phyloP scores from a whole-genome alignment of 2,329 filamentous ascomycete species.

The Sclerotinia spermophila region DNA sequence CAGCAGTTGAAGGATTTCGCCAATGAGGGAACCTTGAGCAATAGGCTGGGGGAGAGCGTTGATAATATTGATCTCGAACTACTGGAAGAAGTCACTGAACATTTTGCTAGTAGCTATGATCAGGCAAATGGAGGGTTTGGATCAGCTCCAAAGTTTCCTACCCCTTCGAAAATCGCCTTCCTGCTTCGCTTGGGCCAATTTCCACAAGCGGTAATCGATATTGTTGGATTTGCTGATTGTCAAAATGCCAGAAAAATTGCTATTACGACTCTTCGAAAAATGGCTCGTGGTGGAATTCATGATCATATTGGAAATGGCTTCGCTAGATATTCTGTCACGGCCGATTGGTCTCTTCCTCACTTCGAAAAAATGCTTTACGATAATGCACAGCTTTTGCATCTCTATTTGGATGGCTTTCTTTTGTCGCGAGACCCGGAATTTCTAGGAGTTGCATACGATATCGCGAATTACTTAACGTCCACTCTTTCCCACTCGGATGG shows the following conservation, averaged over 20 bases:
- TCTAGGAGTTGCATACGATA: slow-evolving; percentile 72
- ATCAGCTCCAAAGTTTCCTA: slow-evolving; percentile 80
- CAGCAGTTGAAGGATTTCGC: slow-evolving; percentile 81
- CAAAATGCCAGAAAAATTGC: slow-evolving; percentile 73
- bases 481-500: slow-evolving; percentile 66
- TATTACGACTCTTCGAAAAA: slow-evolving; percentile 72
- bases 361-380: slow-evolving; percentile 98
- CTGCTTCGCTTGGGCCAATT: slow-evolving; percentile 71
- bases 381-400: slow-evolving; percentile 77
- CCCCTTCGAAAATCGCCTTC: slow-evolving; percentile 79
- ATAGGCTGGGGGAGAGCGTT: slow-evolving; percentile 42
- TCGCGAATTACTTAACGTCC: slow-evolving; percentile 80
- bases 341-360: slow-evolving; percentile 90
- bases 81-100: slow-evolving; percentile 81
- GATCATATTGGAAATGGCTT: slow-evolving; percentile 78
- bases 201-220: slow-evolving; percentile 69
- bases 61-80: slow-evolving; percentile 84
- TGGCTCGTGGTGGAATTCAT: slow-evolving; percentile 68
- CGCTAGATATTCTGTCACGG: slow-evolving; percentile 81
- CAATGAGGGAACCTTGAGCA: slow-evolving; percentile 72
- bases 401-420: slow-evolving; percentile 85
- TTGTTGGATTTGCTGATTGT: slow-evolving; percentile 82
- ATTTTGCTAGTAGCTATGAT: slow-evolving; percentile 81
- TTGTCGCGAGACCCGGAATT: slow-evolving; percentile 58
- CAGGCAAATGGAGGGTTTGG: slow-evolving; percentile 75